These are phyloP conservation scores for Taphrina pruni DNA, from an alignment of 1,139 yeast species.

Conservation along the genomic window DNA sequence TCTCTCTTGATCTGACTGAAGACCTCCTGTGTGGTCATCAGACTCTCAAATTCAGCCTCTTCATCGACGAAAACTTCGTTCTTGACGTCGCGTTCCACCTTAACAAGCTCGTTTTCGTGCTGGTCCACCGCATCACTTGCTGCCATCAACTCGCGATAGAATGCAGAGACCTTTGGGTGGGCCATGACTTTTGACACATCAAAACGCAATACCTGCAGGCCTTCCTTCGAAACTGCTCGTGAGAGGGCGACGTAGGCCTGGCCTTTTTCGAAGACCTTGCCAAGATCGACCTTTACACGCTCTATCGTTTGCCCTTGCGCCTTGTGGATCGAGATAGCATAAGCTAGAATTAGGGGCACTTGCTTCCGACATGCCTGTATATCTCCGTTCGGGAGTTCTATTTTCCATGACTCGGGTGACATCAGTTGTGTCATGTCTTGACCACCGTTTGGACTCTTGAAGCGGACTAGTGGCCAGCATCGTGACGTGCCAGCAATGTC, in stretches of 20 bases:
- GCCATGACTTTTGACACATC: constrained; percentile 67
- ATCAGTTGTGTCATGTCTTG: constrained; percentile 67
- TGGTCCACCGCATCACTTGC: constrained; percentile 17
- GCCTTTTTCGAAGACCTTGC: constrained; percentile 77
- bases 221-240: constrained; percentile 78
- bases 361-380: constrained; percentile 66
- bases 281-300: constrained; percentile 78
- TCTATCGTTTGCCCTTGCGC: constrained; percentile 95
- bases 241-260: constrained; percentile 95
- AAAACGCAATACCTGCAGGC: constrained; percentile 76
- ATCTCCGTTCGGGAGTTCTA: constrained; percentile 65
- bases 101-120: not conserved
- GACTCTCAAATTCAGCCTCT: not conserved
- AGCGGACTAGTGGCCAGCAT: constrained; percentile 74
- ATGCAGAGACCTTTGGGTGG: constrained; percentile 67
- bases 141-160: constrained; percentile 56
- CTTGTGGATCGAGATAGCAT: constrained; percentile 95
- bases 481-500: constrained; percentile 33
- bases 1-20: constrained; percentile 33
- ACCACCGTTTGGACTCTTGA: constrained; percentile 70
- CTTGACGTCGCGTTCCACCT: not conserved
- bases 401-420: constrained; percentile 73
- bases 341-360: constrained; percentile 84
- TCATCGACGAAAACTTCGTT: not conserved
- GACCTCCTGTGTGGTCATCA: constrained; percentile 35